Evolutionary conservation across 345 rosid genomes (phyloP).

Genomic region (Eucalyptus shirleyi): DNA sequence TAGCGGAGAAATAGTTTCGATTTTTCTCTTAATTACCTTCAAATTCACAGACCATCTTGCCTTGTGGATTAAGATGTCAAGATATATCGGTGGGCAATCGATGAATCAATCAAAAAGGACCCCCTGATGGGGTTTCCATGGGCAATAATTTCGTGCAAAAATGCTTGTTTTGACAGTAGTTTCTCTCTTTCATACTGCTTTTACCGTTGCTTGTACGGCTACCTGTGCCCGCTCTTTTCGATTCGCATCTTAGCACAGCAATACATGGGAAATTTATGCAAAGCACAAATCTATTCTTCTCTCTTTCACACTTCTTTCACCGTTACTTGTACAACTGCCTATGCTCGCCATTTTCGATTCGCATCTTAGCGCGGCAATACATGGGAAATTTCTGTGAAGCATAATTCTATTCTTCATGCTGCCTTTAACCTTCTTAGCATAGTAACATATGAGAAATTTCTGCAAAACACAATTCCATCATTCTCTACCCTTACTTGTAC

Average conservation of each 20-base stretch:
- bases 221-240: neutral
- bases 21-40: neutral
- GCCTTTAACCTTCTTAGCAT: no score
- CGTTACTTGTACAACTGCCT: no score
- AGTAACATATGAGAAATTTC: no score
- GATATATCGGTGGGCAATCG: neutral
- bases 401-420: no score
- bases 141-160: neutral
- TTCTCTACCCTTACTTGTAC: no score
- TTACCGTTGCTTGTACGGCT: no score
- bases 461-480: no score
- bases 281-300: neutral
- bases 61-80: neutral
- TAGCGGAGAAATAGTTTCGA: no score
- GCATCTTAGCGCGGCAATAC: no score
- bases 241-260: neutral
- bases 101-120: neutral
- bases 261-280: neutral
- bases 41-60: neutral
- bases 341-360: no score
- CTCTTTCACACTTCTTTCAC: no score
- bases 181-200: neutral
- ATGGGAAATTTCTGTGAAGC: no score
- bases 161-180: neutral
- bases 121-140: neutral